Evolutionary conservation across 768 basidiomycete species (phyloP).

Genomic region (Agaricus subrufescens): DNA sequence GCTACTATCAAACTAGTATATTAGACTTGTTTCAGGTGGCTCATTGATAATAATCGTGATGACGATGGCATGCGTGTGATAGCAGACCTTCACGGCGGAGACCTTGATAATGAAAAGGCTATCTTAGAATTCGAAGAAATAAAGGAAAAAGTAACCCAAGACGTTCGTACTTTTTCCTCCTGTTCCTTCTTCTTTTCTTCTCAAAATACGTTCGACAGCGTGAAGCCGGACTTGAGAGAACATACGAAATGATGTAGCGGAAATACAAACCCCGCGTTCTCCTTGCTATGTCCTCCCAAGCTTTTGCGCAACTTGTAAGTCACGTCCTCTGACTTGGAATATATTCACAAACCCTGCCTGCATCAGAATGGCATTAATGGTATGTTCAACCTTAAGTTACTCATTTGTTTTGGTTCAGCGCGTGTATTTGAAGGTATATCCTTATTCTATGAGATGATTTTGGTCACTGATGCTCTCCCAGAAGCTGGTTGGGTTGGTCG

Average conservation of each 20-base stretch:
- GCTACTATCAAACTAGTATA: not conserved
- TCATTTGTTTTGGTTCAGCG: constrained; percentile 32
- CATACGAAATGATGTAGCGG: constrained; percentile 75
- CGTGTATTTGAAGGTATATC: constrained; percentile 79
- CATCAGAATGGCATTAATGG: constrained; percentile 85
- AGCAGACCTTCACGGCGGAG: constrained; percentile 78
- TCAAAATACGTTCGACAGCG: constrained; percentile 37
- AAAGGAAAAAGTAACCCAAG: constrained; percentile 64
- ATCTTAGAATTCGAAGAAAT: constrained; percentile 81
- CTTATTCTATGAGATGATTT: not conserved
- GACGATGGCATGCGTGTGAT: constrained; percentile 77
- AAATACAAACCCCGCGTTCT: constrained; percentile 80
- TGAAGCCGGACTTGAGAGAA: constrained; percentile 61
- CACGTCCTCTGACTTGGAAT: not conserved
- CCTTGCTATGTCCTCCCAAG: constrained; percentile 90
- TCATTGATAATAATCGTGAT: constrained; percentile 81
- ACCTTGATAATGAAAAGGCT: constrained; percentile 59
- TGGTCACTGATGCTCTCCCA: constrained; percentile 23
- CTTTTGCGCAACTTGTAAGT: constrained; percentile 84
- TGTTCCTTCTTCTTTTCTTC: no score
- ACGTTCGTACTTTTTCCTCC: constrained; percentile 32
- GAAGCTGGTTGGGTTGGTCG: constrained; percentile 91
- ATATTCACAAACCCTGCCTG: not conserved
- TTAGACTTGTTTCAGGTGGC: constrained; percentile 46
- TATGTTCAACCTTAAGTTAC: constrained; percentile 22